phyloP scores from a whole-genome alignment of 2,329 filamentous ascomycete species.

The Exophiala sp. region DNA sequence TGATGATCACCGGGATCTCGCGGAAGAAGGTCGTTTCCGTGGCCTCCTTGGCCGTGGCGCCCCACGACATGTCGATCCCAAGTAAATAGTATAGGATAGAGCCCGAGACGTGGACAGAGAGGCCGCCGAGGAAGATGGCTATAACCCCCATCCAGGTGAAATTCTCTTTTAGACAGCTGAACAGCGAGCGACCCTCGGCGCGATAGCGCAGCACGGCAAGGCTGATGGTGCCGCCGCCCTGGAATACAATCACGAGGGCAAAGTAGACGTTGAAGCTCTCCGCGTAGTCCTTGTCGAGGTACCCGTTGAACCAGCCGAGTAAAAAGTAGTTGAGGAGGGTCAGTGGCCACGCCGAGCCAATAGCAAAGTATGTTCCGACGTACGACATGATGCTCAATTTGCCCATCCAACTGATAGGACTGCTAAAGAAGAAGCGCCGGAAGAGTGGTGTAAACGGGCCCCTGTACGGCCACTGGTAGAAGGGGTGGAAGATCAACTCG shows the following conservation, averaged over 20 bases:
- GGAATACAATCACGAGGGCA: slow-evolving; percentile 60
- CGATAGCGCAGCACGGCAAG: slow-evolving; percentile 60
- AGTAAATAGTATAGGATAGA: slow-evolving; percentile 78
- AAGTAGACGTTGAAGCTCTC: slow-evolving; percentile 61
- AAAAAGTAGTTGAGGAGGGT: slow-evolving; percentile 65
- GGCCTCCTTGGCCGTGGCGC: slow-evolving; percentile 70
- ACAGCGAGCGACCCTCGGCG: slow-evolving; percentile 48
- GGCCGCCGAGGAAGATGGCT: slow-evolving; percentile 74
- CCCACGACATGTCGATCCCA: slow-evolving; percentile 80
- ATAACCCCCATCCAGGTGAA: slow-evolving; percentile 58
- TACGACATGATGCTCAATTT: slow-evolving; percentile 68
- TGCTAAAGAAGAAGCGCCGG: slow-evolving; percentile 64
- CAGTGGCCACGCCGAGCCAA: slow-evolving; percentile 60
- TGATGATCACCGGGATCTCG: slow-evolving; percentile 71
- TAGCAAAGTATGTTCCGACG: slow-evolving; percentile 66
- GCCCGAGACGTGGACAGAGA: slow-evolving; percentile 73
- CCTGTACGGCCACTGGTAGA: slow-evolving; percentile 64
- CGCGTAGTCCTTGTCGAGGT: slow-evolving; percentile 61
- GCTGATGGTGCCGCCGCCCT: slow-evolving; percentile 53
- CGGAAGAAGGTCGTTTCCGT: slow-evolving; percentile 73
- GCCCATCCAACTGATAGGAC: slow-evolving; percentile 48
- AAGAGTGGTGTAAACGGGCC: slow-evolving; percentile 77
- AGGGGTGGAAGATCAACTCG: slow-evolving; percentile 72
- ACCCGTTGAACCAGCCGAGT: slow-evolving; percentile 64
- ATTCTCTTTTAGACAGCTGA: slow-evolving; percentile 50